These are phyloP conservation scores for Piper betle DNA, from an alignment of 164 flowering plant species.

Conservation along the genomic window DNA sequence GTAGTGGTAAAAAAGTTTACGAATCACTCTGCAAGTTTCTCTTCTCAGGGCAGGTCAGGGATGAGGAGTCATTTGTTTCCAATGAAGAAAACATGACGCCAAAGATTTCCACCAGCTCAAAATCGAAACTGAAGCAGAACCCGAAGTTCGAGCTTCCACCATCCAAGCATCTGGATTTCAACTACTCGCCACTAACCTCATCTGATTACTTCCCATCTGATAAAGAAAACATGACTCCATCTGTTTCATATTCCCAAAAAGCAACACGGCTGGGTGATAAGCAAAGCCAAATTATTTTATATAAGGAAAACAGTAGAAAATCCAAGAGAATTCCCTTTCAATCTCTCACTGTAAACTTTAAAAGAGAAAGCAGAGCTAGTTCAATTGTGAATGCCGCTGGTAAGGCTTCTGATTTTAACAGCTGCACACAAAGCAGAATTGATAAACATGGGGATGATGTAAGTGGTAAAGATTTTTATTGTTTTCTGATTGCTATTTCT, in stretches of 20 bases:
- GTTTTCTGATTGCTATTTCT: not conserved
- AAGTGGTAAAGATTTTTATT: constrained; percentile 11
- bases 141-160: not conserved
- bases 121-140: constrained; percentile 16
- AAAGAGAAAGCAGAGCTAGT: constrained; percentile 17
- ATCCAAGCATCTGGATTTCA: constrained; percentile 13
- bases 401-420: constrained; percentile 21
- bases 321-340: constrained; percentile 56
- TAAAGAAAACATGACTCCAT: constrained; percentile 46
- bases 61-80: constrained; percentile 34
- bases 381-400: constrained; percentile 11
- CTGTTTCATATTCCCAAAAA: constrained; percentile 20
- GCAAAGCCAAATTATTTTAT: constrained; percentile 11
- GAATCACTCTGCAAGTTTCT: constrained; percentile 15
- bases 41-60: constrained; percentile 15
- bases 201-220: constrained; percentile 15
- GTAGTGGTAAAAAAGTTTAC: not conserved
- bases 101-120: constrained; percentile 9
- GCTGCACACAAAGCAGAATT: constrained; percentile 10
- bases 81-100: constrained; percentile 61
- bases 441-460: constrained; percentile 15
- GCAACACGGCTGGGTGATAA: constrained; percentile 9
- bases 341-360: constrained; percentile 25
- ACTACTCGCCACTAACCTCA: not conserved
- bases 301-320: constrained; percentile 15